Base-by-base conservation (phyloP, 202 grass and related monocot genomes). In the Eragrostis tef region DNA sequence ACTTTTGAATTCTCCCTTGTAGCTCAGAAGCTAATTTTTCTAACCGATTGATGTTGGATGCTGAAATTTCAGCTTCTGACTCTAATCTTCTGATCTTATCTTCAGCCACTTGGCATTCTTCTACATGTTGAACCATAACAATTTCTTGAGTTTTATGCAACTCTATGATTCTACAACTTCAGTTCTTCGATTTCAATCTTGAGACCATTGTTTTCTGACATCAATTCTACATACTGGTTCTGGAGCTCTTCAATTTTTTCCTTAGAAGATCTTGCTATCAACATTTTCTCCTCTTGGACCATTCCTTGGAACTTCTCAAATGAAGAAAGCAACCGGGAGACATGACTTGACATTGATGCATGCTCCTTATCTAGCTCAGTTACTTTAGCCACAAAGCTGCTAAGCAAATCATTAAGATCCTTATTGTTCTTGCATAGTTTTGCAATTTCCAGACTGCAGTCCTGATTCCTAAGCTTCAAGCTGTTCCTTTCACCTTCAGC, bases 91-190 rank as follows among this genome's bases (percentile, higher is more conserved):
- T 89, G 65, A 93, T 86, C 71, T 89, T 93, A 76, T 92, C 88
- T 93, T 98, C 94, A 86, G 82, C 72, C 39, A 89, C 54, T 56
- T 79, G 91, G 39, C 94, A 94, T 87, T 94, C 92, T 79, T 98
- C 92, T 70, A 85, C 94, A 92, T 92, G 89, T 79, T 97, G 89
- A 71, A 97, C 94, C 91, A 97, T 91, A 86, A 89, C 73, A 72
- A 93, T 81, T 84, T 97, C 91, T 69, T 97, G 91, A 76, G 83
- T 85, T 87, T 92, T 97, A 79, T 90, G 89, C 76, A 97, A 73
- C 60, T 97, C 94, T 69, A 70, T 62, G 72, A 91, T 89, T 91
- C 82, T 89, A 73, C n/a, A 75, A 63, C 60, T 97, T 88, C 72
- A 93, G 57, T 59, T 89, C 82, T 75, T 92, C 78, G 61, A 89